phyloP scores from a whole-genome alignment of 1,284 basidiomycete species.

The Xerocomus amazonicus region DNA sequence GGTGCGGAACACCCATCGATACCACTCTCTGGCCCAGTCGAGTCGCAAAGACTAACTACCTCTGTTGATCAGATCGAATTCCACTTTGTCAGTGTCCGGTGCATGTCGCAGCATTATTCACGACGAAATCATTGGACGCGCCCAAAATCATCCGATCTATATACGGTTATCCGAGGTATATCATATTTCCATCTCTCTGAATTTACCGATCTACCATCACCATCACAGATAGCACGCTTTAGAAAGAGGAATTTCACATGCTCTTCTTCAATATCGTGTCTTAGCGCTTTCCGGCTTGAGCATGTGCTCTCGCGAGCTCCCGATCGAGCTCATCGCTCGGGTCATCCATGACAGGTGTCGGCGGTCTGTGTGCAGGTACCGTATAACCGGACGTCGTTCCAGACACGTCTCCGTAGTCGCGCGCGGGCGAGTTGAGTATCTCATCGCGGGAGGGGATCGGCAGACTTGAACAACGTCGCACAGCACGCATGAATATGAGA shows the following conservation, averaged over 20 bases:
- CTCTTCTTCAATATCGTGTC: background rate
- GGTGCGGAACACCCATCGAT: too few relatives aligned
- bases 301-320: slow-evolving; percentile 70
- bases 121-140: too few relatives aligned
- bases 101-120: too few relatives aligned
- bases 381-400: slow-evolving; percentile 72
- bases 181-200: background rate
- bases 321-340: slow-evolving; percentile 84
- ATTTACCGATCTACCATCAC: too few relatives aligned
- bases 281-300: slow-evolving; percentile 42
- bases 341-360: slow-evolving; percentile 72
- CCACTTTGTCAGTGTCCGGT: too few relatives aligned
- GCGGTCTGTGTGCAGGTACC: slow-evolving; percentile 41
- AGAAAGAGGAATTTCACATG: background rate
- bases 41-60: too few relatives aligned
- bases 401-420: slow-evolving; percentile 60
- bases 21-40: too few relatives aligned
- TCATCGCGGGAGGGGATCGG: slow-evolving; percentile 77
- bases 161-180: slow-evolving; percentile 7
- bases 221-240: too few relatives aligned
- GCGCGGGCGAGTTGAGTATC: slow-evolving; percentile 70
- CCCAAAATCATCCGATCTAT: background rate
- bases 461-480: slow-evolving; percentile 41
- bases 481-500: slow-evolving; percentile 5
- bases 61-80: too few relatives aligned